Evolutionary conservation across 139 green algal species (phyloP), one percentile per base, ranked within the genome.

Genomic region (Coelastrella sp.): DNA sequence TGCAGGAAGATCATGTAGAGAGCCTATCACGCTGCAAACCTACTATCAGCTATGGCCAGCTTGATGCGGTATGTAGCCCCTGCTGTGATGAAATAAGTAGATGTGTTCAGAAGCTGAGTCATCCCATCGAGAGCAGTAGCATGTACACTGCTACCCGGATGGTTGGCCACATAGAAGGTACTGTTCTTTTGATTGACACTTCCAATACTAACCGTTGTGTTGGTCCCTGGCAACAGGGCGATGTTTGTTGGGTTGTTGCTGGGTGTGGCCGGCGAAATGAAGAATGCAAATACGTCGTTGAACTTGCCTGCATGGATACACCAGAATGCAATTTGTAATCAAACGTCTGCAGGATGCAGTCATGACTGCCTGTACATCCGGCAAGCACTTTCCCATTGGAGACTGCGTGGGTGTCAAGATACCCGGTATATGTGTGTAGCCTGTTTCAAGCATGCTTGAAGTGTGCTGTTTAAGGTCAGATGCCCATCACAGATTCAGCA

Each of bases 231-330:
- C 48, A 80, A 34, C 32, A 80, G 30, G 4, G 72, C 72, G 5
- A 80, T 7, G 32, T 80, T 80, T 27, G 48, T 66, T 21, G n/a
- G 11, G 27, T 7, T 21, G 3, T 17, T 32, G 21, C 32, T 48
- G 4, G n/a, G 8, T 5, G 2, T 35, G 3, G 13, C 2, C 27
- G 45, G 45, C 45, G 45, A 63, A 6, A 80, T 51, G 30, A 50
- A 80, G 72, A 80, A 80, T 1, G 43, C 72, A 67, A 80, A 80
- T 4, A 80, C 59, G 30, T 80, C 72, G 43, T 64, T 80, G 32
- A 30, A 64, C 6, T 5, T 17, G 6, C 9, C 38, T 66, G 30
- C 15, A 50, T 21, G 7, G 19, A 34, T 15, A 63, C 43, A n/a
- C 64, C 13, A 9, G 27, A 43, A 48, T n/a, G n/a, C n/a, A n/a